Evolutionary conservation across 371 early-diverging fungal genomes (phyloP).

Genomic region (Mucor indicus): DNA sequence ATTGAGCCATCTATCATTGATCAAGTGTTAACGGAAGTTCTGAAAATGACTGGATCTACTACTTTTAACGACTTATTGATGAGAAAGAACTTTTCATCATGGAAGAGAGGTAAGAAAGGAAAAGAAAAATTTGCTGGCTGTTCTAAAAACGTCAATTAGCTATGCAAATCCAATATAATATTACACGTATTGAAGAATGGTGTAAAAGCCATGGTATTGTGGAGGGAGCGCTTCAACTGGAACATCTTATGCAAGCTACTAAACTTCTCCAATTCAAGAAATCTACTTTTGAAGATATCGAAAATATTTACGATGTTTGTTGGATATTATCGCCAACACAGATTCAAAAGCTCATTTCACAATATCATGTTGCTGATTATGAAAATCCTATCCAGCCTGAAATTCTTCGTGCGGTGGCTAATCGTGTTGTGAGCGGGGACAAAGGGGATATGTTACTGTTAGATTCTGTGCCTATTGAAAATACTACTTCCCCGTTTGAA

Average conservation of each 20-base stretch:
- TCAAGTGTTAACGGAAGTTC: conserved; percentile 84
- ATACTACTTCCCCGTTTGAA: conserved; percentile 48
- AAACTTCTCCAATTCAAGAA: conserved; percentile 94
- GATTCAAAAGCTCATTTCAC: conserved; percentile 90
- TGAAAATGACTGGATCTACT: conserved; percentile 85
- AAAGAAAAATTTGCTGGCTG: too few species aligned
- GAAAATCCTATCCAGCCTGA: conserved; percentile 83
- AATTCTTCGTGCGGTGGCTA: conserved; percentile 82
- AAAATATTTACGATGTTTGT: conserved; percentile 94
- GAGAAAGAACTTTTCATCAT: conserved; percentile 83
- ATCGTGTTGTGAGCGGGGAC: conserved; percentile 74
- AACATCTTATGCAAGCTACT: conserved; percentile 90
- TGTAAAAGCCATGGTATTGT: conserved; percentile 87
- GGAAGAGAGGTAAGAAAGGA: conserved; percentile 69
- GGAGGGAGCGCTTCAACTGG: conserved; percentile 87
- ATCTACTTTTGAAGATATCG: conserved; percentile 85
- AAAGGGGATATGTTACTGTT: conserved; percentile 80
- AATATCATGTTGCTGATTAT: conserved; percentile 75
- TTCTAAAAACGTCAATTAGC: conserved; percentile 18
- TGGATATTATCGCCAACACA: conserved; percentile 92
- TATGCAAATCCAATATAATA: conserved; percentile 98
- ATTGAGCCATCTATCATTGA: conserved; percentile 73
- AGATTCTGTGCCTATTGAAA: conserved; percentile 74
- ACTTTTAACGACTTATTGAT: conserved; percentile 95
- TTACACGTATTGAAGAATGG: conserved; percentile 95